A percentile compares a stretch with the other conserved stretches of the same genome.
Conservation (phyloP, 495 filamentous ascomycete species). For the Podospora conica region DNA sequence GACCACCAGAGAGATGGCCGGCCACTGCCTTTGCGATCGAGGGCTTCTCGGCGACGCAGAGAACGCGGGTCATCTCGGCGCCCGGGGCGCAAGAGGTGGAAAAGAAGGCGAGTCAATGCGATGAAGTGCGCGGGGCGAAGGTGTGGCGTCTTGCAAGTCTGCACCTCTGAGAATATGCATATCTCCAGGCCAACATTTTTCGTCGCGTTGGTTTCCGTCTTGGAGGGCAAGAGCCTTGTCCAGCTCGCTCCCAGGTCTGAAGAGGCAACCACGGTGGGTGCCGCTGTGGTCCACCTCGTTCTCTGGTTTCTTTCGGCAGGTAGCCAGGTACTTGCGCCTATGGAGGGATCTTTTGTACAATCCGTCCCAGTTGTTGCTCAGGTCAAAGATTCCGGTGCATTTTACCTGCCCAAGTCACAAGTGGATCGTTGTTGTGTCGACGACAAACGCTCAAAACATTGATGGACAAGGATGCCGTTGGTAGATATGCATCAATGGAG, state of each 20-base stretch:
- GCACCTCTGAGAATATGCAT: background rate
- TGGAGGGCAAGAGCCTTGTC: background rate
- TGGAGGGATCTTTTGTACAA: background rate
- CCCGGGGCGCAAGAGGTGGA: background rate
- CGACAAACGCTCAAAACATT: background rate
- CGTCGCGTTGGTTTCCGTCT: background rate
- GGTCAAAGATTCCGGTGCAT: background rate
- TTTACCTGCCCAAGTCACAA: background rate
- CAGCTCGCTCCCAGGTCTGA: background rate
- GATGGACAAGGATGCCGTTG: background rate
- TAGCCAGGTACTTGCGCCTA: background rate
- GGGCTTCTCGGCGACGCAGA: slow-evolving; percentile 96
- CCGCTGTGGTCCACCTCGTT: background rate
- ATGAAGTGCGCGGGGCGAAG: background rate
- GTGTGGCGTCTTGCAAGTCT: background rate
- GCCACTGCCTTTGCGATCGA: slow-evolving; percentile 94
- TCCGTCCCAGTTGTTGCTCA: background rate
- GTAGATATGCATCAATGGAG: background rate
- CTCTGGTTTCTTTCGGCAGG: too few relatives aligned
- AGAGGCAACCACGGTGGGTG: background rate
- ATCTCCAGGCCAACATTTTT: background rate
- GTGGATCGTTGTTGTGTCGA: background rate
- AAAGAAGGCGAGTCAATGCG: slow-evolving; percentile 4
- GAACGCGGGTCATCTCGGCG: slow-evolving; percentile 47
- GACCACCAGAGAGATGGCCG: slow-evolving; percentile 74